These are phyloP conservation scores for Huntiella omanensis DNA, from an alignment of 2,329 filamentous ascomycete species.

Conservation along the genomic window DNA sequence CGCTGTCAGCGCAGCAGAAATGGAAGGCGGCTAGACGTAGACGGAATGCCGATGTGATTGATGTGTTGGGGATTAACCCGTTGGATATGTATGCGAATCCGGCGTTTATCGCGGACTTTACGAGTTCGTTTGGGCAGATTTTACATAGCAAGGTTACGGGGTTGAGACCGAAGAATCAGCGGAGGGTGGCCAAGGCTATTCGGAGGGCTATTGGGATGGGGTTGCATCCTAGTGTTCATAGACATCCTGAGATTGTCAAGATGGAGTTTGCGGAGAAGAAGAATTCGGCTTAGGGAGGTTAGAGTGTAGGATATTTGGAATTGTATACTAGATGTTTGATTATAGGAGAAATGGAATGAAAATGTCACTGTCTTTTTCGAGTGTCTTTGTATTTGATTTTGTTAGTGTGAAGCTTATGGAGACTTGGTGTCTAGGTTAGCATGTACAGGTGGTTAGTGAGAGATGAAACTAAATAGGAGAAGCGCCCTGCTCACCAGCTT, in stretches of 20 bases:
- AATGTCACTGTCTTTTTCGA: no score
- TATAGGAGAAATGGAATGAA: not conserved
- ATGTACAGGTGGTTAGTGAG: no score
- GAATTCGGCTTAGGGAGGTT: conserved; percentile 2
- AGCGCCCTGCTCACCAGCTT: no score
- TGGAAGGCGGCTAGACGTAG: conserved; percentile 42
- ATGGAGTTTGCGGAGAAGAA: conserved; percentile 16
- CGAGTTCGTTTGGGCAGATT: conserved; percentile 71
- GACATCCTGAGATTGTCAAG: conserved; percentile 64
- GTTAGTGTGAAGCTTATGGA: no score
- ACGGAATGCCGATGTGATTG: conserved; percentile 52
- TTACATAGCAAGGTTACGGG: conserved; percentile 58
- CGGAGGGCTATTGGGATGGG: conserved; percentile 75
- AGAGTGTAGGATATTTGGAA: not conserved
- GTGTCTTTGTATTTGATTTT: no score
- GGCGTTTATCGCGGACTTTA: conserved; percentile 74
- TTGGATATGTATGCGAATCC: conserved; percentile 91
- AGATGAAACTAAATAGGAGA: no score
- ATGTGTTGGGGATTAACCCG: conserved; percentile 62
- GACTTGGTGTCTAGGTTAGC: no score
- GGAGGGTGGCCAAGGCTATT: conserved; percentile 83
- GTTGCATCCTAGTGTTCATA: conserved; percentile 77
- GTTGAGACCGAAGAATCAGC: conserved; percentile 73
- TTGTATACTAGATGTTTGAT: conserved; percentile 1
- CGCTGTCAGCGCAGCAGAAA: conserved; percentile 58